Percentiles rank a stretch among this genome's conserved stretches.
phyloP scores from a whole-genome alignment of 352 stramenopile genomes.

The Globisporangium alternatum region DNA sequence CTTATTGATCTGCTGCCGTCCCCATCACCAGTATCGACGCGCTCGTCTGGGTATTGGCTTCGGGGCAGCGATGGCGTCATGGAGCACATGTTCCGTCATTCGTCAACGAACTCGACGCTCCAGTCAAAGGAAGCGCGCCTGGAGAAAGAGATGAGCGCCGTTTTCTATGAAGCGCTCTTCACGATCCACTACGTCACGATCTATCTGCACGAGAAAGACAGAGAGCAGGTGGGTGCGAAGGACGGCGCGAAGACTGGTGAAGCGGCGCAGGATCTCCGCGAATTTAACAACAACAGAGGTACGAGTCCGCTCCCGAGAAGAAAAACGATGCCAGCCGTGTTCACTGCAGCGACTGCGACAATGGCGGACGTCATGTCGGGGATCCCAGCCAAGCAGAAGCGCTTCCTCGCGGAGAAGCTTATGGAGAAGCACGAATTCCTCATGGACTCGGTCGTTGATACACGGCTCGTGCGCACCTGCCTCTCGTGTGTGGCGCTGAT shows the following conservation, averaged over 20 bases:
- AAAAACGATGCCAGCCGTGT: constrained; percentile 2
- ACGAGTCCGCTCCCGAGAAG: background rate
- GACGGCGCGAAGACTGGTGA: constrained; percentile 13
- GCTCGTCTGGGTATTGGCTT: constrained; percentile 46
- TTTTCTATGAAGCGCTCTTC: constrained; percentile 66
- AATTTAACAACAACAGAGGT: constrained; percentile 2
- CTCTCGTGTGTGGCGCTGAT: constrained; percentile 62
- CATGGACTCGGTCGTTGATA: constrained; percentile 65
- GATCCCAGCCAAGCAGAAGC: constrained; percentile 31
- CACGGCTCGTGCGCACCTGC: constrained; percentile 49
- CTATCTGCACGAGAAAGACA: constrained; percentile 34
- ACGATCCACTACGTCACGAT: constrained; percentile 63
- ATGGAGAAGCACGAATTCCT: constrained; percentile 64
- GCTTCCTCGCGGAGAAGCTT: constrained; percentile 41
- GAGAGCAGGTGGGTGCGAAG: constrained; percentile 21
- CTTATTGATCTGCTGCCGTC: constrained; percentile 59
- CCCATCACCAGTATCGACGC: constrained; percentile 33
- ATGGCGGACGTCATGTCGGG: constrained; percentile 18
- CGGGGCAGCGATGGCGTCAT: constrained; percentile 22
- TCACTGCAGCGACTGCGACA: background rate
- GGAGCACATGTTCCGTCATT: constrained; percentile 13
- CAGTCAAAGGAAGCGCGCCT: constrained; percentile 60
- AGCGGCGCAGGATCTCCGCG: constrained; percentile 6
- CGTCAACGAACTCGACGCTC: constrained; percentile 28
- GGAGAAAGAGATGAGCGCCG: constrained; percentile 64